Evolutionary conservation across 2,329 filamentous ascomycete genomes (phyloP).

Genomic region (Claviceps fusiformis): DNA sequence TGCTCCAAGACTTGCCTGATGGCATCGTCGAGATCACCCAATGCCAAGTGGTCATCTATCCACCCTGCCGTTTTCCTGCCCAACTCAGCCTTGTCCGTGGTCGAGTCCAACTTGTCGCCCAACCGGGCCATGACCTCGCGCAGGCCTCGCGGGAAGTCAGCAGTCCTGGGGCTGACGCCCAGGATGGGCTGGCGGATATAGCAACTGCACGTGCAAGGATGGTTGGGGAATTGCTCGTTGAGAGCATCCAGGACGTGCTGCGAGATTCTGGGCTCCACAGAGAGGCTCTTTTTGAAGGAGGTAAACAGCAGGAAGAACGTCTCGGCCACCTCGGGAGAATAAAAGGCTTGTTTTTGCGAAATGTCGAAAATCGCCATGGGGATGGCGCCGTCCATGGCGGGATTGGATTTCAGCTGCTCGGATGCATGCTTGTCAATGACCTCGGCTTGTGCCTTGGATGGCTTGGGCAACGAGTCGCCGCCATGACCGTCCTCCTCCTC

Average conservation of each 20-base stretch:
- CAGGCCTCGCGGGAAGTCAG: constrained; percentile 61
- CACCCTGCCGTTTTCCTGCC: constrained; percentile 36
- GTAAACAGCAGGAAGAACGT: constrained; percentile 71
- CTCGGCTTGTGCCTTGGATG: constrained; percentile 24
- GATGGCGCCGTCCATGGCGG: constrained; percentile 83
- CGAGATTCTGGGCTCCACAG: constrained; percentile 52
- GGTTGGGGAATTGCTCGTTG: constrained; percentile 42
- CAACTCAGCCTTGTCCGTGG: constrained; percentile 31
- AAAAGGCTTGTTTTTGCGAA: constrained; percentile 63
- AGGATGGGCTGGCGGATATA: constrained; percentile 58
- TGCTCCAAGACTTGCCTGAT: constrained; percentile 42
- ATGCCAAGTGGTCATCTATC: constrained; percentile 38
- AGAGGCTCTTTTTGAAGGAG: constrained; percentile 49
- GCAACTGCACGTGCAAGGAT: constrained; percentile 54
- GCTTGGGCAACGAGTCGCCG: constrained; percentile 30
- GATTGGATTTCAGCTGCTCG: constrained; percentile 53
- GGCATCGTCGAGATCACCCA: constrained; percentile 38
- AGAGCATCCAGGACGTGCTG: constrained; percentile 60
- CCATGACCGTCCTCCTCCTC: constrained; percentile 29
- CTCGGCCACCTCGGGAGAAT: constrained; percentile 51
- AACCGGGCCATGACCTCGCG: constrained; percentile 51
- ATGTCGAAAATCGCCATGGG: constrained; percentile 85
- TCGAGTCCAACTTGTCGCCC: constrained; percentile 32
- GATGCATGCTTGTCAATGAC: constrained; percentile 34
- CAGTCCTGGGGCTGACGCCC: constrained; percentile 46